Base-by-base conservation (phyloP, 192 early-diverging fungal species). In the Lunasporangiospora selenospora region DNA sequence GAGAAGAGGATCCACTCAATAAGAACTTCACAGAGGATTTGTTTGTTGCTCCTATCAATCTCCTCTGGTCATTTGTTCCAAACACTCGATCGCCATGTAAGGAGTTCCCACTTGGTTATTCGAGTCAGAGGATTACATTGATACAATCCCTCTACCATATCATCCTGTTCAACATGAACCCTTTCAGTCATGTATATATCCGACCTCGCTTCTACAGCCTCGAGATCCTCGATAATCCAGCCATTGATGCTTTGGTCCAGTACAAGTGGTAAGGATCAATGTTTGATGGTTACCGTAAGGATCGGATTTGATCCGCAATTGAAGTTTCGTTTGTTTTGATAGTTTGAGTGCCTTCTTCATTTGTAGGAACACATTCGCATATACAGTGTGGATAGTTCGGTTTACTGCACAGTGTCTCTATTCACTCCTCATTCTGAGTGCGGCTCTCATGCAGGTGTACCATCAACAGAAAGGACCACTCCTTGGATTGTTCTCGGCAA, bases 211-310 rank as follows among this genome's bases (percentile, higher is more conserved):
- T n/a, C n/a, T n/a, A n/a, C n/a, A 43, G 51, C 4, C 18, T 65
- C 13, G 62, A 65, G 37, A 57, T 56, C 26, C 50, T 57, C 27
- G 63, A 65, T 13, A 65, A 65, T 24, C 63, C 63, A 10, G 44
- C 63, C 13, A 65, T 65, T 23, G 63, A 37, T 21, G 63, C 63
- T 1, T 32, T 65, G 18, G 63, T 65, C 6, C 53, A 26, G n/a
- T 65, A 65, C 39, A 65, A 65, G 13, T 57, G 63, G 63, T 65
- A 51, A 43, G 36, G 16, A 3, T 18, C 10, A n/a, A n/a, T n/a
- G n/a, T n/a, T n/a, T n/a, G n/a, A n/a, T n/a, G n/a, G n/a, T n/a
- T n/a, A n/a, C n/a, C n/a, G n/a, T n/a, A n/a, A n/a, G n/a, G n/a
- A n/a, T n/a, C n/a, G n/a, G n/a, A 15, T 9, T 34, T 19, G 7